Conservation (phyloP, 345 rosid genomes). For the Lagerstroemia speciosa region DNA sequence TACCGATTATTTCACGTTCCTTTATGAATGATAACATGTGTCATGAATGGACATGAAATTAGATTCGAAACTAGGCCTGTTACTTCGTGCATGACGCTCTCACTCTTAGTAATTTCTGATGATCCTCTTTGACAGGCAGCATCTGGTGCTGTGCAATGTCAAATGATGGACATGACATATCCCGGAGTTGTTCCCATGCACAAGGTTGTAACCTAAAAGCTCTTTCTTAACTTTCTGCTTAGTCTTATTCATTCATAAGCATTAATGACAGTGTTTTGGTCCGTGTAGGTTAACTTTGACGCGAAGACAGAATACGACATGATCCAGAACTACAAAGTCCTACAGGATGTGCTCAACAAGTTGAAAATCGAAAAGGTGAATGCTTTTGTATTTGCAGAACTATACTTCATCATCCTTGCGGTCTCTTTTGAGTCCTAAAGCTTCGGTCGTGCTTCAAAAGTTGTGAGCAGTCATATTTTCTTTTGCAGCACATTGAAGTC, state of each 20-base stretch:
- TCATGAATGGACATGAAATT: not conserved
- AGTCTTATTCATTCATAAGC: not conserved
- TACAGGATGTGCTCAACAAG: constrained; percentile 91
- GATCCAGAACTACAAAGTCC: constrained; percentile 95
- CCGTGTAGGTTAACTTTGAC: constrained; percentile 74
- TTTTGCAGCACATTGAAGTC: constrained; percentile 46
- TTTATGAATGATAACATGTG: not conserved
- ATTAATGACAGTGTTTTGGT: not conserved
- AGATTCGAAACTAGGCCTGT: not conserved
- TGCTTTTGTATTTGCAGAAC: not conserved
- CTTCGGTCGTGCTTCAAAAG: not conserved
- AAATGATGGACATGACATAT: constrained; percentile 90
- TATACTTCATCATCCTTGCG: not conserved
- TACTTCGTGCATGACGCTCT: not conserved
- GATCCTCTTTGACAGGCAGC: constrained; percentile 50
- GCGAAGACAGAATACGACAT: constrained; percentile 93
- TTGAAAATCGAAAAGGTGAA: constrained; percentile 81
- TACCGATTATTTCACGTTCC: not conserved
- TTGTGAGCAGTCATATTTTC: not conserved
- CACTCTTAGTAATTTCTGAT: not conserved
- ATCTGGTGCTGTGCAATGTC: constrained; percentile 98
- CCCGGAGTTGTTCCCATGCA: constrained; percentile 99
- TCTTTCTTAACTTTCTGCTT: not conserved
- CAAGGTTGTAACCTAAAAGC: constrained; percentile 37
- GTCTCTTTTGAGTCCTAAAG: not conserved